Conservation (phyloP, 148 eudicot species). For the Fagopyrum tataricum region DNA sequence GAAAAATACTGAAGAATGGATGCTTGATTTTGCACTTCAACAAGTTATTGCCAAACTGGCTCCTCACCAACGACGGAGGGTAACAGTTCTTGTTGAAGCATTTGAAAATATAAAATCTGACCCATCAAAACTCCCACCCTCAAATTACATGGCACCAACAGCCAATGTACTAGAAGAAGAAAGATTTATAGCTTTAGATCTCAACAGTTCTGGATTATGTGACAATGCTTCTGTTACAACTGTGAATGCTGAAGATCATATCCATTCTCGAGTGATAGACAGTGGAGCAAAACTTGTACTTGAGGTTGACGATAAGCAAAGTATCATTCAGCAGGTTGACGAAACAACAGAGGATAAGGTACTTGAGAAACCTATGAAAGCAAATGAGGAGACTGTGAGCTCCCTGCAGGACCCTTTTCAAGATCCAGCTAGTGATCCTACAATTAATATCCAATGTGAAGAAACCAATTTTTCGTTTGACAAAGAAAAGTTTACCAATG, state of each 20-base stretch:
- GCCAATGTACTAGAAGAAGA: not conserved
- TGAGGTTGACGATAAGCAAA: not conserved
- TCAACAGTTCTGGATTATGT: not conserved
- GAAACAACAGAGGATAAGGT: not conserved
- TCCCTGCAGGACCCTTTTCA: slow-evolving; percentile 4
- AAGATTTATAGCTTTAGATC: not conserved
- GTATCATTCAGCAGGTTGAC: no score
- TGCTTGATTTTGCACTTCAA: slow-evolving; percentile 73
- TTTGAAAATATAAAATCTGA: slow-evolving; percentile 56
- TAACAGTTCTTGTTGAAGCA: slow-evolving; percentile 71
- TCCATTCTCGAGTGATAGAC: not conserved
- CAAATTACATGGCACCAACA: not conserved
- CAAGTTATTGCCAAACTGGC: slow-evolving; percentile 14
- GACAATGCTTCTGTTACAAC: not conserved
- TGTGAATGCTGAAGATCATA: slow-evolving; percentile 1
- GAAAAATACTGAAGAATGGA: slow-evolving; percentile 53
- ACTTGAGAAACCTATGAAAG: not conserved
- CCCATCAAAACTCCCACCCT: slow-evolving; percentile 17
- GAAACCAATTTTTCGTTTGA: slow-evolving; percentile 22
- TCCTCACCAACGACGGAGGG: slow-evolving; percentile 28
- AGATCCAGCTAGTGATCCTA: slow-evolving; percentile 20
- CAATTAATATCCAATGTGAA: slow-evolving; percentile 15
- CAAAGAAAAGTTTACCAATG: slow-evolving; percentile 37
- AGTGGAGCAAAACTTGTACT: not conserved
- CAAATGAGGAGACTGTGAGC: not conserved